Conservation (phyloP, 371 early-diverging fungal genomes). For the Mucor circinelloides region DNA sequence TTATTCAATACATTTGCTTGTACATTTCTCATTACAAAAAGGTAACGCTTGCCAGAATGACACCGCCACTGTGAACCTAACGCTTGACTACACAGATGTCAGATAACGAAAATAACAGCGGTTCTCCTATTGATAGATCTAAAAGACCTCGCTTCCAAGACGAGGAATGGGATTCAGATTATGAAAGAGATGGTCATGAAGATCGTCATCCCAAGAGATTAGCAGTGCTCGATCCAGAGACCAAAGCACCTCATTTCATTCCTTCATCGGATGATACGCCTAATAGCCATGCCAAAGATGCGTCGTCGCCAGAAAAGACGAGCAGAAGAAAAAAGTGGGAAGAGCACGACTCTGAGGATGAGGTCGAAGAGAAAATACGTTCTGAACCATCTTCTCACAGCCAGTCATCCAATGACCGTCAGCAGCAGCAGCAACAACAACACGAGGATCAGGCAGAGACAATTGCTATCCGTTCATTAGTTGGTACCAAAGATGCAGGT, state of each 20-base stretch:
- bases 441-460: conserved; percentile 1
- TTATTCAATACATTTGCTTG: neutral
- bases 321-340: conserved; percentile 16
- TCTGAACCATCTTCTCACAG: neutral
- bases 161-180: conserved; percentile 43
- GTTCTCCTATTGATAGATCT: conserved; percentile 47
- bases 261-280: conserved; percentile 24
- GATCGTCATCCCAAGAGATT: conserved; percentile 51
- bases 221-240: conserved; percentile 53
- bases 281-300: conserved; percentile 13
- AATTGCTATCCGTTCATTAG: conserved; percentile 69
- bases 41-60: too few relatives aligned
- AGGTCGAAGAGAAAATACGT: neutral
- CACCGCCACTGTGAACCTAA: too few relatives aligned
- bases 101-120: conserved; percentile 26
- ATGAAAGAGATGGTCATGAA: conserved; percentile 38
- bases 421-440: neutral
- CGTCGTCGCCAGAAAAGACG: conserved; percentile 16
- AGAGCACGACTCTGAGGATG: conserved; percentile 14
- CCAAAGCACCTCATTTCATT: conserved; percentile 52
- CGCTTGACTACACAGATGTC: conserved; percentile 13
- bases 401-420: neutral
- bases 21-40: conserved; percentile 1
- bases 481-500: conserved; percentile 83
- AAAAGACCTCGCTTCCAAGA: conserved; percentile 51